phyloP scores from a whole-genome alignment of 192 early-diverging fungal genomes.

The Spizellomyces punctatus region DNA sequence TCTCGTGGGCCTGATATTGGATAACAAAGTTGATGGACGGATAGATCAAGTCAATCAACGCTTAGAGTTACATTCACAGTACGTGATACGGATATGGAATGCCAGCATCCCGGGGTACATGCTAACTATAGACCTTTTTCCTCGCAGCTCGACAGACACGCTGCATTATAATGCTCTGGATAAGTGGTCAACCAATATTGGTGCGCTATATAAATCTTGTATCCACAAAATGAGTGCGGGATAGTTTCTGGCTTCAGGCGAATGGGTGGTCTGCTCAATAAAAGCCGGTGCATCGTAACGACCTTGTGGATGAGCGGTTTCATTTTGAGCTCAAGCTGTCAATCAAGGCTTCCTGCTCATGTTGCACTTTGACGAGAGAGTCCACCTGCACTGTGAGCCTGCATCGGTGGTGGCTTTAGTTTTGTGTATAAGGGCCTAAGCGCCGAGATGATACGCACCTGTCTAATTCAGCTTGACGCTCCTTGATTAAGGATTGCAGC shows the following conservation, averaged over 20 bases:
- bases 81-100: conserved; percentile 30
- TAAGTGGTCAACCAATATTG: conserved; percentile 71
- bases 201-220: conserved; percentile 56
- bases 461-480: conserved; percentile 47
- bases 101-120: neutral
- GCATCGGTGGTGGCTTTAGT: neutral
- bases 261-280: neutral
- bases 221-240: conserved; percentile 19
- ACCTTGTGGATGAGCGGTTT: conserved; percentile 7
- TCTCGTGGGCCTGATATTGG: conserved; percentile 84
- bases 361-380: conserved; percentile 39
- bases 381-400: conserved; percentile 46
- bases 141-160: conserved; percentile 59
- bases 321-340: conserved; percentile 47
- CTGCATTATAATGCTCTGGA: conserved; percentile 69
- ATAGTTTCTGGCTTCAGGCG: neutral
- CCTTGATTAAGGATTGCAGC: conserved; percentile 43
- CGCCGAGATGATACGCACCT: conserved; percentile 10
- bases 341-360: conserved; percentile 45
- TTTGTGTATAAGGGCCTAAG: neutral
- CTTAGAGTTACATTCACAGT: conserved; percentile 73
- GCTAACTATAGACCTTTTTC: neutral
- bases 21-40: conserved; percentile 78
- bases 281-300: neutral
- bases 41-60: conserved; percentile 92